Evolutionary conservation across 2,329 filamentous ascomycete species (phyloP), one percentile per base, ranked within the genome.

Genomic region (Epichloe festucae): DNA sequence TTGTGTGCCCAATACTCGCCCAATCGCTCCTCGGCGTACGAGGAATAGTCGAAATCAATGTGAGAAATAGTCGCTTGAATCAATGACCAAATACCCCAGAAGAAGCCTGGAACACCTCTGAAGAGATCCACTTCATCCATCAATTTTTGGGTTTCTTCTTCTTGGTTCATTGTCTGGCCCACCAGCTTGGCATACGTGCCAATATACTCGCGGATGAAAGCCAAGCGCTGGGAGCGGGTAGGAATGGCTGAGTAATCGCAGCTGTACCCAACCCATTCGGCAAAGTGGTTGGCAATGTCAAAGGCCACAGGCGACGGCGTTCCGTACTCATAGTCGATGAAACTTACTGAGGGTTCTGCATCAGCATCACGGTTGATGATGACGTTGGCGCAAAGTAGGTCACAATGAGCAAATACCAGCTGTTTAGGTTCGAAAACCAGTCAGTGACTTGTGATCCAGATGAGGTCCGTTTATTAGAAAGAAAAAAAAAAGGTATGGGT

Each of bases 321-420:
- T 14, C 90, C 89, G 68, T 98, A 98, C 68, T 98, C 93, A 73
- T 97, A 98, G 70, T 98, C 93, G 66, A 98, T 98, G 70, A 98
- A 97, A 63, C 79, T 75, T 47, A 77, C 73, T 23, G 73, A 64
- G 36, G 67, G 58, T 49, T 59, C 65, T 34, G 69, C 62, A 14
- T 65, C 60, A 27, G 59, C 61, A 34, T 68, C 58, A 44, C 62
- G 64, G 58, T 88, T 76, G 57, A 96, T 81, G 62, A 98, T 97
- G 58, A 98, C 87, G 65, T 98, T 98, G 58, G 90, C 93, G 66
- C 86, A 89, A n/a, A 98, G 75, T 23, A 98, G 79, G 68, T 98
- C 93, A 74, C 90, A 95, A 70, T 97, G 91, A 56, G 87, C 86
- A 72, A 97, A 96, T 46, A 97, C 82, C 59, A 95, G 82, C 79